Evolutionary conservation across 2,329 filamentous ascomycete genomes (phyloP).

Genomic region (Fusarium sp.): DNA sequence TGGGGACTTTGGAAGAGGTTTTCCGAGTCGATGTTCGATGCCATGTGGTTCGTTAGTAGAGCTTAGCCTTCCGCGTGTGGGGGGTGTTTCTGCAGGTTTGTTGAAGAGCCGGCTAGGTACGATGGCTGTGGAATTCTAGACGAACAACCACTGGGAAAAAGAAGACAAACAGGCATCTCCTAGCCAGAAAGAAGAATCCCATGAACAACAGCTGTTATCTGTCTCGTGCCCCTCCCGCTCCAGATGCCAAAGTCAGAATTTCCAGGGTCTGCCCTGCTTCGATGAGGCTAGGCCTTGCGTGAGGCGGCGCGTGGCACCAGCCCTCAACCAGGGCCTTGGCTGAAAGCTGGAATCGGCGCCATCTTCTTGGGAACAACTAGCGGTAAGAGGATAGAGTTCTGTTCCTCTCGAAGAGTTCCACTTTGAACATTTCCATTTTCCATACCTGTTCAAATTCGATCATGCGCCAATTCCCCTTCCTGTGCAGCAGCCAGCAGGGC

Average conservation of each 20-base stretch:
- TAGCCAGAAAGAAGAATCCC: slow-evolving; percentile 3
- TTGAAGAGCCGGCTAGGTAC: slow-evolving; percentile 6
- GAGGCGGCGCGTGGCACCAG: slow-evolving; percentile 37
- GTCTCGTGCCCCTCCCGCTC: slow-evolving; percentile 38
- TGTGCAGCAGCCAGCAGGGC: neutral
- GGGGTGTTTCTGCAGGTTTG: slow-evolving; percentile 19
- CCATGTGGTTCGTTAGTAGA: slow-evolving; percentile 19
- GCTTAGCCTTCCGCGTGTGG: slow-evolving; percentile 8
- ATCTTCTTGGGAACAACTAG: slow-evolving; percentile 43
- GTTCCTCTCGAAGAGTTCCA: slow-evolving; percentile 29
- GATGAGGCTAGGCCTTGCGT: slow-evolving; percentile 32
- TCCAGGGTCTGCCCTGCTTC: slow-evolving; percentile 40
- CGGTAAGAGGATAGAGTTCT: slow-evolving; percentile 42
- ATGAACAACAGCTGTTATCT: slow-evolving; percentile 20
- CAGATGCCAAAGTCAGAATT: slow-evolving; percentile 26
- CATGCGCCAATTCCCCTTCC: slow-evolving; percentile 8
- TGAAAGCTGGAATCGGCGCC: slow-evolving; percentile 35
- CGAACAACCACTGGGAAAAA: neutral
- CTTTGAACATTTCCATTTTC: slow-evolving; percentile 20
- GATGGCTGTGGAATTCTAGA: slow-evolving; percentile 13
- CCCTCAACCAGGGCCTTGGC: slow-evolving; percentile 24
- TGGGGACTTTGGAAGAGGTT: slow-evolving; percentile 15
- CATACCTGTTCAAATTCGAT: slow-evolving; percentile 1
- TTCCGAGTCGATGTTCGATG: slow-evolving; percentile 4
- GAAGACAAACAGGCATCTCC: slow-evolving; percentile 13